A percentile compares a stretch with the other conserved stretches of the same genome.
These are phyloP conservation scores for Candida silvicultrix DNA, from an alignment of 805 yeast genomes.

Conservation along the genomic window DNA sequence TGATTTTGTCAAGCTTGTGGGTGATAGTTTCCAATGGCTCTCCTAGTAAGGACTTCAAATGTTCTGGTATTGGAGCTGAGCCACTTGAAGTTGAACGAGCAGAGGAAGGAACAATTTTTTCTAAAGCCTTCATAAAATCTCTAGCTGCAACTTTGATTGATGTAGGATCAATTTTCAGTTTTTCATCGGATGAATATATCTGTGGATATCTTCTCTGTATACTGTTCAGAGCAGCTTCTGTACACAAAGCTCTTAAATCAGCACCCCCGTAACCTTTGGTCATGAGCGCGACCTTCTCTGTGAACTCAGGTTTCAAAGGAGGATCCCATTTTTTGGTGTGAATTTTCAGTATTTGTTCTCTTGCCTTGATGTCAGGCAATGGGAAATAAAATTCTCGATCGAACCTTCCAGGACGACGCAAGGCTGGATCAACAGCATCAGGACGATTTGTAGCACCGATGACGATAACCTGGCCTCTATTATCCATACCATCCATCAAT, in stretches of 20 bases:
- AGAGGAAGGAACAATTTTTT: constrained; percentile 86
- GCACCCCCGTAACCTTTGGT: constrained; percentile 99
- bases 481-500: constrained; percentile 98
- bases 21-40: constrained; percentile 41
- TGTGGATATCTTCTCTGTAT: constrained; percentile 93
- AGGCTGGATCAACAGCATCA: constrained; percentile 96
- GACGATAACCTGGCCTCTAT: constrained; percentile 95
- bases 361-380: constrained; percentile 74
- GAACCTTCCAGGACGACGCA: constrained; percentile 94
- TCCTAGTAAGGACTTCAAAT: constrained; percentile 58
- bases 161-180: constrained; percentile 65
- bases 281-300: constrained; percentile 61
- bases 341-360: constrained; percentile 72
- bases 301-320: constrained; percentile 49
- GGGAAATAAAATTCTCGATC: constrained; percentile 97
- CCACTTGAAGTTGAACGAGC: constrained; percentile 74
- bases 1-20: constrained; percentile 41
- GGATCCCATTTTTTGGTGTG: constrained; percentile 91
- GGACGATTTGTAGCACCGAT: constrained; percentile 98
- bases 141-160: constrained; percentile 67
- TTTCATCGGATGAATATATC: constrained; percentile 71
- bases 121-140: constrained; percentile 83
- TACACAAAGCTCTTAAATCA: constrained; percentile 87
- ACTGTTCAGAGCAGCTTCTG: constrained; percentile 90
- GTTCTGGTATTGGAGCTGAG: constrained; percentile 75